Conservation (phyloP, 768 basidiomycete species). For the Auricularia auricula-judae region DNA sequence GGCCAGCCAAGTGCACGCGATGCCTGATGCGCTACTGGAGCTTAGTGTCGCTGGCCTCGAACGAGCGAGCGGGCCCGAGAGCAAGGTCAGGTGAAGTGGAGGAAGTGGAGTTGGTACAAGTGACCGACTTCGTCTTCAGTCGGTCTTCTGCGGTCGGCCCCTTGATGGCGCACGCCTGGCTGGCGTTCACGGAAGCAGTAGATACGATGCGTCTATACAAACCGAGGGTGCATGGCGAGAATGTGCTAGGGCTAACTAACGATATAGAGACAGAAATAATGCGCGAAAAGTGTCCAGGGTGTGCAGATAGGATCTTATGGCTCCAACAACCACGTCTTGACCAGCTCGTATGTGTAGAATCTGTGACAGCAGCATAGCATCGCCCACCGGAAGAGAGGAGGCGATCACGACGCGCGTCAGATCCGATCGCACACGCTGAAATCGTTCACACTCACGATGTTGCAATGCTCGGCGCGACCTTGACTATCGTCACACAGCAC, state of each 20-base stretch:
- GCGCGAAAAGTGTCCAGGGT: background rate
- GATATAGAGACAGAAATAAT: background rate
- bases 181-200: too few relatives aligned
- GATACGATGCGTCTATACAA: background rate
- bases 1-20: too few relatives aligned
- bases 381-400: background rate
- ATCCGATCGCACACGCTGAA: background rate
- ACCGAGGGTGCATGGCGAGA: background rate
- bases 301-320: background rate
- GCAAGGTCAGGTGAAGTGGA: too few relatives aligned
- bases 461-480: conserved; percentile 85
- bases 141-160: background rate
- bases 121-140: background rate
- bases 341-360: conserved; percentile 74
- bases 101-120: too few relatives aligned
- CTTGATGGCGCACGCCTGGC: background rate
- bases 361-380: background rate
- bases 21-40: too few relatives aligned
- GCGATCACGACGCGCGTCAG: background rate
- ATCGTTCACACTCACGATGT: conserved; percentile 32
- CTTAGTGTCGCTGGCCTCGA: too few relatives aligned
- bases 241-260: background rate
- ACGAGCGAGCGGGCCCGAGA: too few relatives aligned
- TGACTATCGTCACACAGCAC: conserved; percentile 37
- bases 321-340: conserved; percentile 33